Base-by-base conservation (phyloP, 805 yeast genomes). In the Saturnispora mendoncae region DNA sequence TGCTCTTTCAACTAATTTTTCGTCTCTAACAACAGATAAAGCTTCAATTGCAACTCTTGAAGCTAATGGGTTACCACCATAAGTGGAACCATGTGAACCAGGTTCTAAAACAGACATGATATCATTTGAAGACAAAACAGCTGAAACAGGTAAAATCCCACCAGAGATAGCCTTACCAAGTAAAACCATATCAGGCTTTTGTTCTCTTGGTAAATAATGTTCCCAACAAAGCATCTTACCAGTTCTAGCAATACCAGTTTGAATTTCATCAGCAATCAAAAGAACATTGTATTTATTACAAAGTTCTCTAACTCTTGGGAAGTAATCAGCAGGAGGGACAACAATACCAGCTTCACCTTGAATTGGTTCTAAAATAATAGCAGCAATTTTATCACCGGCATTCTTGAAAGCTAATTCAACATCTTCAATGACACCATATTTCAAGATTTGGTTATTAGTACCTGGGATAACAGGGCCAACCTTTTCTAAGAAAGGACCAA, bases 301-400 rank as follows among this genome's bases (percentile, higher is more conserved):
- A 47, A 86, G 69, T 41, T 65, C 78, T 51, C 75, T 74, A 25
- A 88, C 95, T 53, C 70, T 67, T 40, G 78, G 64, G 51, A 90
- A 72, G 67, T 88, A 90, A 54, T 76, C 94, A 38, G 60, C 66
- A 50, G 92, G 92, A 41, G 97, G 97, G 20, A 88, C 96, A 21
- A 88, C 90, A 51, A 90, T 90, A 52, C 97, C 97, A 26, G 97
- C 97, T 63, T 90, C 97, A 61, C 97, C 97, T 64, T 90, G 97
- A 56, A 88, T 88, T 48, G 97, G 97, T 67, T 90, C 97, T 53
- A 90, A 75, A 49, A 90, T 67, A 51, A 90, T 75, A 32, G 95
- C 97, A 34, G 95, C 94, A 50, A 90, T 78, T 60, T 78, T 80
- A 60, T 84, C 90, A 49, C 96, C 96, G 19, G 90, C 86, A 43